phyloP scores from a whole-genome alignment of 2,329 filamentous ascomycete species.

The Penicillium sclerotiorum region DNA sequence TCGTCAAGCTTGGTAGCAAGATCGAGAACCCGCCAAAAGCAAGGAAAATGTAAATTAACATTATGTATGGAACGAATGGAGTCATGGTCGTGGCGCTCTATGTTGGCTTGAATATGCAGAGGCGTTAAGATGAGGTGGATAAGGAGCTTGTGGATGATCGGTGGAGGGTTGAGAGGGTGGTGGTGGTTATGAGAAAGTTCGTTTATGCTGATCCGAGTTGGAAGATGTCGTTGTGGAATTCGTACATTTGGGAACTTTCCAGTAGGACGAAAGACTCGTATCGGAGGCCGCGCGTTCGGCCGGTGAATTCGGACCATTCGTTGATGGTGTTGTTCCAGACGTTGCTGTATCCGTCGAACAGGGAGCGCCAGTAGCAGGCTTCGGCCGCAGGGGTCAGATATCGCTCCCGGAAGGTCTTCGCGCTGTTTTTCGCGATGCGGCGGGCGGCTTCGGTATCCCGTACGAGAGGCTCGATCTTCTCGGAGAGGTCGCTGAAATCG shows the following conservation, averaged over 20 bases:
- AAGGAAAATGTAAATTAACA: not conserved
- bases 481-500: conserved; percentile 59
- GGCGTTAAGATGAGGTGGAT: not conserved
- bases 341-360: conserved; percentile 39
- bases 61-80: conserved; percentile 2
- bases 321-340: conserved; percentile 27
- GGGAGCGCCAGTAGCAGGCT: conserved; percentile 55
- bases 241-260: conserved; percentile 29
- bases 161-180: not conserved
- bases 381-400: conserved; percentile 56
- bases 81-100: conserved; percentile 15
- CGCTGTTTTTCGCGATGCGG: conserved; percentile 51
- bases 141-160: not conserved
- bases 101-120: not conserved
- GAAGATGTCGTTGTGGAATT: conserved; percentile 19
- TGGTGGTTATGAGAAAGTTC: not conserved
- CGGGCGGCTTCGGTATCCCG: conserved; percentile 42
- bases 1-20: no score
- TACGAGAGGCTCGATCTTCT: conserved; percentile 43
- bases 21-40: no score
- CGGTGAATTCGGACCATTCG: conserved; percentile 11
- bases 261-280: conserved; percentile 38
- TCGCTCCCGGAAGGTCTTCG: conserved; percentile 50
- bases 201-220: conserved; percentile 5
- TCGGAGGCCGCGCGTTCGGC: conserved; percentile 26